Evolutionary conservation across 2,329 filamentous ascomycete species (phyloP), one percentile per base, ranked within the genome.

Genomic region (Cercospora brassicicola): DNA sequence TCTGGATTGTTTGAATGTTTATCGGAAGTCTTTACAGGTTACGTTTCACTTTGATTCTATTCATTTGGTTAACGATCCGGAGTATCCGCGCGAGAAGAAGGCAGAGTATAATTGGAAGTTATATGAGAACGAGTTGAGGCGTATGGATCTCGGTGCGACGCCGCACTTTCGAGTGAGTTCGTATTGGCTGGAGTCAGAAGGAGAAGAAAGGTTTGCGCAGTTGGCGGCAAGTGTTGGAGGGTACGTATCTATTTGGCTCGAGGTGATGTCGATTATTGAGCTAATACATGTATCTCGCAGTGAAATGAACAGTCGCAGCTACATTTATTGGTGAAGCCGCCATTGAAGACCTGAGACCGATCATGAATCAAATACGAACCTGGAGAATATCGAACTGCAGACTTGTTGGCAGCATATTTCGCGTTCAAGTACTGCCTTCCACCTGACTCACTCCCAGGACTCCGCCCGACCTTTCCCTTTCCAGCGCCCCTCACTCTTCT

Each of bases 41-140:
- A 63, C 66, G 0, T 31, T 70, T 4, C 64, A 70, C 23, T 70
- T 70, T 18, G 66, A 68, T 53, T 68, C 66, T 1, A 68, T 68
- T 15, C 66, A 62, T 39, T 31, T 68, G 8, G 64, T 70, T 4
- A 62, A 68, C 30, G 68, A 68, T 42, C 59, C 63, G 5, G 20
- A 59, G 13, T 66, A 60, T 59, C 69, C 66, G 20, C n/a, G 45
- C 3, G 45, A 6, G 13, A 45, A 59, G 11, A 59, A 59, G n/a
- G 48, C 55, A 4, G 60, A 67, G 13, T 65, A 64, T 57, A 59
- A 45, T 11, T 70, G 66, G 66, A 55, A 66, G n/a, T 30, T 55
- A 13, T 70, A 64, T 45, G 39, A 62, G 6, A 18, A 20, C 26
- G 66, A 68, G 55, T 64, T 70, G 13, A 30, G 30, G 7, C 1